Evolutionary conservation across 352 stramenopile species (phyloP).

Genomic region (Halophytophthora polymorphica): DNA sequence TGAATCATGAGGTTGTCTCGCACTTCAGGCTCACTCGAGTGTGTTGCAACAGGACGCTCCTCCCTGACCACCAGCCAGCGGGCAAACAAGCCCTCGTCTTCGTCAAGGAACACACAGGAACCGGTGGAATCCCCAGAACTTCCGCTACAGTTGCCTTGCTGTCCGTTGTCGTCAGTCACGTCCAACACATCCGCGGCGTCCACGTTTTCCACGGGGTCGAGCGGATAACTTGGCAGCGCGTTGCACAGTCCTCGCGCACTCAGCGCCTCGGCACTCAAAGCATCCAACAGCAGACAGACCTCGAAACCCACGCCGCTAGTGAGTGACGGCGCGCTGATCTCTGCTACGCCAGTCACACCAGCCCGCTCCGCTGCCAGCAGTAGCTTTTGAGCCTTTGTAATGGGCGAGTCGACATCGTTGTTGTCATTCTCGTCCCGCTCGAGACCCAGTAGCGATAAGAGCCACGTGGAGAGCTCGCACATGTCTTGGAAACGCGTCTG

Average conservation of each 20-base stretch:
- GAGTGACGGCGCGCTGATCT: constrained; percentile 40
- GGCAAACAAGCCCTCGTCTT: constrained; percentile 33
- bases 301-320: constrained; percentile 39
- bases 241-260: constrained; percentile 12
- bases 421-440: constrained; percentile 18
- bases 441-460: constrained; percentile 34
- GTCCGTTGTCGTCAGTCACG: constrained; percentile 31
- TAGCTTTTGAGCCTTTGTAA: constrained; percentile 41
- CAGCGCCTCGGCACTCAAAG: constrained; percentile 39
- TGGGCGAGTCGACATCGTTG: constrained; percentile 12
- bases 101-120: constrained; percentile 10
- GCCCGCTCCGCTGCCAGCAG: constrained; percentile 48
- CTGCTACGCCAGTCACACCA: constrained; percentile 26
- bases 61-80: constrained; percentile 46
- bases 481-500: constrained; percentile 52
- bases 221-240: constrained; percentile 27
- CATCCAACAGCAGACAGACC: constrained; percentile 54
- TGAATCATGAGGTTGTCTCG: constrained; percentile 35
- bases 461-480: constrained; percentile 33
- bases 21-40: constrained; percentile 4
- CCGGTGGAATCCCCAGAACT: constrained; percentile 32
- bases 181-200: constrained; percentile 45
- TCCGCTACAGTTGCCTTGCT: constrained; percentile 7
- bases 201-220: constrained; percentile 40
- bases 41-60: constrained; percentile 5